These are phyloP conservation scores for Ceratobasidium theobromae DNA, from an alignment of 1,284 basidiomycete genomes.

Conservation along the genomic window DNA sequence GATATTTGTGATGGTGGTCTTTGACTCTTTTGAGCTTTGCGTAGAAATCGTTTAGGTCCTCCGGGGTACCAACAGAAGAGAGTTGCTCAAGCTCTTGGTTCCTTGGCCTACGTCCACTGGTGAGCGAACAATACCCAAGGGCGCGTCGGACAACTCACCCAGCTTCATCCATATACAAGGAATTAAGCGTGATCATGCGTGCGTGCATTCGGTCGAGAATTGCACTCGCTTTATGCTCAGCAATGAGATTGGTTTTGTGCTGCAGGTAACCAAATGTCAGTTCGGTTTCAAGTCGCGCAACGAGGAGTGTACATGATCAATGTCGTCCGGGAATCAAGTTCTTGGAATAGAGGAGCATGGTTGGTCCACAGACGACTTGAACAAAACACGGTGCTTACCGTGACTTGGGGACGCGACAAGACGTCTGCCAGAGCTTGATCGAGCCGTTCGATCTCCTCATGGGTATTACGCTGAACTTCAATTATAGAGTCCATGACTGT, in stretches of 20 bases:
- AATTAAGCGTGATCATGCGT: conserved; percentile 64
- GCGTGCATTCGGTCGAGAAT: conserved; percentile 80
- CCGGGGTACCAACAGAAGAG: conserved; percentile 51
- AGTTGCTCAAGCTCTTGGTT: conserved; percentile 47
- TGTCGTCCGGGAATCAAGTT: conserved; percentile 50
- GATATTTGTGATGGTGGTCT: conserved; percentile 95
- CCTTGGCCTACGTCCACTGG: conserved; percentile 37
- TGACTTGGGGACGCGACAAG: conserved; percentile 46
- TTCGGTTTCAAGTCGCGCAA: not conserved
- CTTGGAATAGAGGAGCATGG: conserved; percentile 20
- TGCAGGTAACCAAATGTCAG: conserved; percentile 36
- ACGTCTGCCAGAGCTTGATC: conserved; percentile 56
- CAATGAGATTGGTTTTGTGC: conserved; percentile 60
- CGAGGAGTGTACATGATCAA: not conserved
- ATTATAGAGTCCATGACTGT: conserved; percentile 82
- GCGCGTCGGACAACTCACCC: conserved; percentile 41
- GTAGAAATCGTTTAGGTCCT: conserved; percentile 93
- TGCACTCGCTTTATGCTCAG: conserved; percentile 85
- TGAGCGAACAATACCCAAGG: not conserved
- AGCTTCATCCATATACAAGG: conserved; percentile 73
- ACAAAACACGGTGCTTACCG: conserved; percentile 32
- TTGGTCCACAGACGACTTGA: conserved; percentile 13
- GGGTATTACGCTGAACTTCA: conserved; percentile 89
- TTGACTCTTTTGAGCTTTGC: conserved; percentile 89
- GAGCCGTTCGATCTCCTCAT: conserved; percentile 94